Base-by-base conservation (phyloP, 371 early-diverging fungal genomes). In the Apophysomyces elegans region DNA sequence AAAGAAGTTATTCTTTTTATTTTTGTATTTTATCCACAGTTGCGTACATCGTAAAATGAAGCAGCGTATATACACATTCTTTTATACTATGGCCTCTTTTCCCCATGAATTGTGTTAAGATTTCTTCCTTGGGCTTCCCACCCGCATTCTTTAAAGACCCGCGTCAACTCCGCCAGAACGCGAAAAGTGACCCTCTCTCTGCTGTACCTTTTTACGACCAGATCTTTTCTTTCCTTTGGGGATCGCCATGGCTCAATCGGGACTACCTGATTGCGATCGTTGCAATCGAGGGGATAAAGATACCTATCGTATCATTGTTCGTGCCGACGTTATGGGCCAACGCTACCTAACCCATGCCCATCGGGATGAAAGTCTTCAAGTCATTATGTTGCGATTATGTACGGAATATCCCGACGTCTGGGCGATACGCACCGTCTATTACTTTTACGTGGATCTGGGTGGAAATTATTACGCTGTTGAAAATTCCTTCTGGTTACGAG, bases 371-470 rank as follows among this genome's bases (percentile, higher is more conserved):
- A 58, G 39, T 58, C 65, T 77, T 12, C 59, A 68, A n/a, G 43
- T 46, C 11, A 62, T 80, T 14, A 45, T 80, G 4, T 37, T 59
- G 8, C 58, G 73, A n/a, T 38, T 74, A 2, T 77, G 70, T 37
- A 43, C 64, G 4, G 62, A 72, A 36, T 74, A 59, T 58, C 78
- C 78, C 1, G 43, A 56, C 0, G 65, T 63, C 9, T 80, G 80
- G 80, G 26, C 35, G 37, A 59, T 35, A 9, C 66, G 70, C 5
- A 58, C 54, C 0, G 62, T 68, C 0, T 80, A 80, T 47, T 71
- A 76, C 16, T 75, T 80, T 58, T 80, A 80, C 58, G 56, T 77
- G 41, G 80, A 80, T 46, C 58, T 80, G 14, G 80, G 80, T 47
- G 80, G 80, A 12, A 7, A 63, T 7, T 80, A 77, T 46, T 76